A percentile compares a stretch with the other conserved stretches of the same genome.
Conservation (phyloP, 2,329 filamentous ascomycete species). For the Epicoccum sorghinum region DNA sequence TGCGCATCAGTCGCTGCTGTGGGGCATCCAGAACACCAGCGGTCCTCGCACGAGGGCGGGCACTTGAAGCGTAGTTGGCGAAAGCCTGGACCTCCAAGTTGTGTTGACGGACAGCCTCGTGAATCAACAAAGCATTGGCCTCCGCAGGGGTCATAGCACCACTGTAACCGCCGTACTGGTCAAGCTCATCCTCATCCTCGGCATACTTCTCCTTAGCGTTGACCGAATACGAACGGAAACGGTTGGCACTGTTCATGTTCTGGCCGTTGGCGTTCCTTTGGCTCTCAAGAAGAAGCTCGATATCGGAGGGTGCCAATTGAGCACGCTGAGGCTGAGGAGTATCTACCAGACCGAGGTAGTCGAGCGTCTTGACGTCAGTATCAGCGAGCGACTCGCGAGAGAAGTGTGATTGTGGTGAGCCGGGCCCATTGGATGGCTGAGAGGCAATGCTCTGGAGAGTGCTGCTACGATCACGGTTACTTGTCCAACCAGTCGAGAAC, state of each 20-base stretch:
- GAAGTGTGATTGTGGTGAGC: conserved; percentile 84
- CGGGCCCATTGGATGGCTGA: conserved; percentile 82
- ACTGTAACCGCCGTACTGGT: conserved; percentile 68
- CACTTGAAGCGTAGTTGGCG: conserved; percentile 80
- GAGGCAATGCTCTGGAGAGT: conserved; percentile 91
- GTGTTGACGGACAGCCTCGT: conserved; percentile 82
- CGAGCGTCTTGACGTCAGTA: conserved; percentile 88
- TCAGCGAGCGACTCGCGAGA: conserved; percentile 85
- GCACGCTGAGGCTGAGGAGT: conserved; percentile 82
- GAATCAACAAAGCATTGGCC: conserved; percentile 65
- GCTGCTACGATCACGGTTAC: conserved; percentile 79
- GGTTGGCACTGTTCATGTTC: conserved; percentile 73
- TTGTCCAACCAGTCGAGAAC: conserved; percentile 85
- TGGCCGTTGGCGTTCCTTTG: conserved; percentile 61
- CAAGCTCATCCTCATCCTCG: conserved; percentile 82
- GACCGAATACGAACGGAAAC: conserved; percentile 96
- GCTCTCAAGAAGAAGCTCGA: conserved; percentile 58
- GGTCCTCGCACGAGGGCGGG: conserved; percentile 85
- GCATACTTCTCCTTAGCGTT: conserved; percentile 98
- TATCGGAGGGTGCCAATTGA: conserved; percentile 68
- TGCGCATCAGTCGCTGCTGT: conserved; percentile 66
- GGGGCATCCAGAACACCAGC: conserved; percentile 88
- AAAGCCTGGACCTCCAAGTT: conserved; percentile 94
- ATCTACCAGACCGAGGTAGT: conserved; percentile 94
- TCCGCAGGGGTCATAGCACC: conserved; percentile 66